Percentiles rank a stretch among this genome's conserved stretches.
Conservation (phyloP, 306 rosid genomes). For the Pterocarpus santalinus region DNA sequence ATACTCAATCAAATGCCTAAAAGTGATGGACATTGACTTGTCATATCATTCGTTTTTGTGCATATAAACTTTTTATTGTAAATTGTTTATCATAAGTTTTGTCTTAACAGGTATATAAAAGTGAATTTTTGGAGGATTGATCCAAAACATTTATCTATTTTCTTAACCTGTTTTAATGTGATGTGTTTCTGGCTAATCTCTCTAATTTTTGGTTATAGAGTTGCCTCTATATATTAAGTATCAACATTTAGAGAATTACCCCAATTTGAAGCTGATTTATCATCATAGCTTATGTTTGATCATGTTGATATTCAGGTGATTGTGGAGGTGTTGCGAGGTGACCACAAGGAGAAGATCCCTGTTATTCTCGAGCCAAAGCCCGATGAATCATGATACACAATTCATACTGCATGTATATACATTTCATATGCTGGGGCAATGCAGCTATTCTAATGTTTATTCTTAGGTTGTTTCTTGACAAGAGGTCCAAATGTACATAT, state of each 20-base stretch:
- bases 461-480: constrained; percentile 42
- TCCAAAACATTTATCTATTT: constrained; percentile 9
- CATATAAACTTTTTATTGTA: constrained; percentile 1
- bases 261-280: constrained; percentile 9
- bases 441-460: constrained; percentile 45
- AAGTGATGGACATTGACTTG: too few relatives aligned
- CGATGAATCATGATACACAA: constrained; percentile 70
- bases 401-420: constrained; percentile 47
- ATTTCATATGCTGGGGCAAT: constrained; percentile 43
- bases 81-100: not conserved
- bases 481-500: constrained; percentile 48
- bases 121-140: constrained; percentile 6
- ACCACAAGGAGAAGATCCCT: constrained; percentile 92
- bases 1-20: not conserved
- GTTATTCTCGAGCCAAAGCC: constrained; percentile 91
- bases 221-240: not conserved
- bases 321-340: constrained; percentile 97
- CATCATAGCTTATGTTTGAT: not conserved
- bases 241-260: not conserved
- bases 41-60: not conserved
- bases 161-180: constrained; percentile 5
- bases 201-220: not conserved
- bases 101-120: not conserved
- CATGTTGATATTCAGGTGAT: constrained; percentile 64
- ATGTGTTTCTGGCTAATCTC: not conserved